Evolutionary conservation across 768 basidiomycete species (phyloP), one percentile per base, ranked within the genome.

Genomic region (Hydnomerulius pinastri): DNA sequence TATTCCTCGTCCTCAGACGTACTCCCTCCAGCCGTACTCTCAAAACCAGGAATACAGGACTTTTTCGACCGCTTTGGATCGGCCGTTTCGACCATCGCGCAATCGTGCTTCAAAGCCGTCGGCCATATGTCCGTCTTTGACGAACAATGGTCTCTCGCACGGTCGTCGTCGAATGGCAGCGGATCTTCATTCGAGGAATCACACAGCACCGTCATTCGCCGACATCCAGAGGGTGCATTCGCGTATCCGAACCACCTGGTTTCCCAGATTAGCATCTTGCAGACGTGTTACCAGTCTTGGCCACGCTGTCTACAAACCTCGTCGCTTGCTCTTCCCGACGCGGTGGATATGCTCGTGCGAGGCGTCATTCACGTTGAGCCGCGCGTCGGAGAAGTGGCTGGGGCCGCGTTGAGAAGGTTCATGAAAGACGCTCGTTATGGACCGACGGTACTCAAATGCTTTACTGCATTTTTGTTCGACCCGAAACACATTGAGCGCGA

Each of bases 321-420:
- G 4, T 72, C 72, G 4, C 67, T 81, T 27, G 59, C 80, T 36
- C 65, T 87, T 41, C 63, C 75, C 10, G 85, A 87, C 36, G 80
- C 84, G 0, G 75, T 92, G 43, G 87, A 92, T 56, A 83, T 92
- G 76, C 79, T 95, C 21, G 73, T 94, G 39, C 80, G 83, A 28
- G 90, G 88, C 2, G 79, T 91, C n/a, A 77, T 91, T 21, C 94
- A 96, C 56, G 83, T 93, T 25, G 92, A 97, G 55, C 88, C 90
- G 2, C 59, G 71, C 2, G 74, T 96, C 1, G 80, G 79, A 30
- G 83, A 86, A n/a, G 80, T 80, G 13, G 86, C 94, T 0, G 75
- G 73, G 24, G 72, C 73, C 3, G 85, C 91, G 11, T 63, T 96
- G 56, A 83, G 80, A 50, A 80, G 93, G 20, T 82, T 93, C 55